Evolutionary conservation across 2,329 filamentous ascomycete species (phyloP), one percentile per base, ranked within the genome.

Genomic region (Colletotrichum sp.): DNA sequence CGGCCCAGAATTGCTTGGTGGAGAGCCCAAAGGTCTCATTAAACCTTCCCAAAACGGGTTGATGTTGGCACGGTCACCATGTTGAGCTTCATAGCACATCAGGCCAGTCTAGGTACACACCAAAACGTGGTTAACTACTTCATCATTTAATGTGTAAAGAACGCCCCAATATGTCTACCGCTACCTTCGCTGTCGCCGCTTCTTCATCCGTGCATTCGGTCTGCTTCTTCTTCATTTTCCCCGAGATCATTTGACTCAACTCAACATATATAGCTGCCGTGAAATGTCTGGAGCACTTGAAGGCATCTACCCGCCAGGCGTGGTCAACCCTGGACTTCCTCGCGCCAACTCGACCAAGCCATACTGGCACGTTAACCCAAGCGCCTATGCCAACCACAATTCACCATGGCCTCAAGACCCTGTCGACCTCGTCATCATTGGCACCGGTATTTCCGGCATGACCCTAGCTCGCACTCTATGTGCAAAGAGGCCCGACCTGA

Each of bases 401-500:
- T 78, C 78, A 1, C 71, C 77, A 34, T 80, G 79, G 76, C 72
- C 68, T 5, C 13, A 52, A 6, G 71, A 76, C 2, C 15, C 68
- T 5, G 70, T 32, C 6, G 79, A 80, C 34, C 55, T 80, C 39
- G 77, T 75, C 57, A 79, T 80, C 62, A 80, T 81, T 16, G 78
- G 78, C 21, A 78, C 80, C 18, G 78, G 79, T 7, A 72, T 80
- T 15, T 77, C 78, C 2, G 76, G 77, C 21, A 78, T 75, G 15
- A 72, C 57, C 21, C 59, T 79, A 5, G 77, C 73, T 3, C 79
- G 18, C 76, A 79, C 2, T 59, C 74, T 24, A 13, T 80, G 10
- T 79, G 79, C 59, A 62, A 16, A 32, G 12, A 78, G 21, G 5
- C 55, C 55, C 6, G 55, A 28, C 6, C 24, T 59, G 24, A 59